phyloP scores from a whole-genome alignment of 2,329 filamentous ascomycete species.

The Torrubiellomyces zombiae region DNA sequence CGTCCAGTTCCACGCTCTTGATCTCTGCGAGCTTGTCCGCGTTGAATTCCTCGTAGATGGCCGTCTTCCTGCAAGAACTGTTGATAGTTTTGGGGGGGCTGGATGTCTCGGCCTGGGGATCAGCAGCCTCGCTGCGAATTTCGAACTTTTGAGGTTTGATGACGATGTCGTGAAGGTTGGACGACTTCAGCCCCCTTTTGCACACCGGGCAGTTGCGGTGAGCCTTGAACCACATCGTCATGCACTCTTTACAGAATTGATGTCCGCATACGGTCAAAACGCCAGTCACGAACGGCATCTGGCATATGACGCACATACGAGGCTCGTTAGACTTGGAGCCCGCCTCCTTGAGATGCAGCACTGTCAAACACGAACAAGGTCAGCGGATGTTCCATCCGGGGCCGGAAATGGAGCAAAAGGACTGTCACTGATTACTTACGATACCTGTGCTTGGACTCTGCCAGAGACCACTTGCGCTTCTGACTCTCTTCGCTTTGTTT shows the following conservation, averaged over 20 bases:
- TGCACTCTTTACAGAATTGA: slow-evolving; percentile 79
- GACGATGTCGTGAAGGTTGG: slow-evolving; percentile 71
- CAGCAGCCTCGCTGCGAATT: slow-evolving; percentile 30
- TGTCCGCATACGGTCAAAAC: slow-evolving; percentile 80
- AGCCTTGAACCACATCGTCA: slow-evolving; percentile 58
- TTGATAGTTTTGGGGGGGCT: slow-evolving; percentile 7
- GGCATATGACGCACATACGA: slow-evolving; percentile 75
- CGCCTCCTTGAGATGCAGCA: slow-evolving; percentile 34
- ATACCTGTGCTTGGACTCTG: slow-evolving; percentile 63
- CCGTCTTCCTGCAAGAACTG: slow-evolving; percentile 15
- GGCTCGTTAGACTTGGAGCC: slow-evolving; percentile 48
- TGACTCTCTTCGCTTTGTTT: slow-evolving; percentile 21
- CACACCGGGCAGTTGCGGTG: slow-evolving; percentile 73
- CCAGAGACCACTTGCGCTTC: slow-evolving; percentile 40
- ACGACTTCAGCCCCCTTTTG: slow-evolving; percentile 47
- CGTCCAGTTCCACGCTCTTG: slow-evolving; percentile 59
- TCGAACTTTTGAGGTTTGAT: slow-evolving; percentile 61
- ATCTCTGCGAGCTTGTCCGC: slow-evolving; percentile 60
- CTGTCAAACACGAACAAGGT: slow-evolving; percentile 12
- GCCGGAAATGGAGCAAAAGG: not conserved
- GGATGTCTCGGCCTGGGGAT: slow-evolving; percentile 3
- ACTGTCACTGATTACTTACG: slow-evolving; percentile 19
- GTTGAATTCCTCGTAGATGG: slow-evolving; percentile 67
- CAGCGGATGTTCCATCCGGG: slow-evolving; percentile 2
- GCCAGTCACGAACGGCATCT: slow-evolving; percentile 58